These are phyloP conservation scores for Sporothrix euskadiensis DNA, from an alignment of 2,329 filamentous ascomycete genomes.

Conservation along the genomic window DNA sequence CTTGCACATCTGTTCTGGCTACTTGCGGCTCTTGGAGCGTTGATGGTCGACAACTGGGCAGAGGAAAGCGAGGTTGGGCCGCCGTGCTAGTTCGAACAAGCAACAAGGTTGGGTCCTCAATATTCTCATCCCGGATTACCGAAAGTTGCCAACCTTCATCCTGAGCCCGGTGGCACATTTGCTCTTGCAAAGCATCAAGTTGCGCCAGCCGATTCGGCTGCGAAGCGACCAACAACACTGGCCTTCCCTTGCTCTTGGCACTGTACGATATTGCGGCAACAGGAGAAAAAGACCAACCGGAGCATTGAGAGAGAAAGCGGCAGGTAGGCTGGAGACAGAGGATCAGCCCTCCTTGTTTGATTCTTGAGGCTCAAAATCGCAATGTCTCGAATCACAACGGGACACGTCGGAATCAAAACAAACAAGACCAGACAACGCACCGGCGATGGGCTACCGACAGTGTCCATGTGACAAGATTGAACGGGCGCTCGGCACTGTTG, in stretches of 20 bases:
- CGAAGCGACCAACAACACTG: neutral
- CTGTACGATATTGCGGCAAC: neutral
- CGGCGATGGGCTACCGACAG: neutral
- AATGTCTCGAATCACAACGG: slow-evolving; percentile 22
- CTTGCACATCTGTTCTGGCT: neutral
- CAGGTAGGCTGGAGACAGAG: neutral
- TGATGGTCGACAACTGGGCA: neutral
- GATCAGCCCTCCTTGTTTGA: slow-evolving; percentile 24
- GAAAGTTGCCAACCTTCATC: neutral
- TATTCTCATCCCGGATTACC: neutral
- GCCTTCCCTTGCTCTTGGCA: neutral
- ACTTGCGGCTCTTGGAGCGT: neutral
- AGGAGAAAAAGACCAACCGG: neutral
- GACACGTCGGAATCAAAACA: slow-evolving; percentile 10
- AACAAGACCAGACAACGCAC: slow-evolving; percentile 1
- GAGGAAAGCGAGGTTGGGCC: neutral
- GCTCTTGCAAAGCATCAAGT: neutral
- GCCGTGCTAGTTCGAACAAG: neutral
- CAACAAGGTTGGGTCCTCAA: neutral
- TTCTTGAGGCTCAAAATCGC: slow-evolving; percentile 8
- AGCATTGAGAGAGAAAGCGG: neutral
- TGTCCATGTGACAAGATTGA: neutral
- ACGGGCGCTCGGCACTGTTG: neutral
- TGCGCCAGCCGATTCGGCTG: neutral
- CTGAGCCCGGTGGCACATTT: neutral